Evolutionary conservation across 1,139 yeast species (phyloP).

Genomic region (Entelexis paramagnoliae): DNA sequence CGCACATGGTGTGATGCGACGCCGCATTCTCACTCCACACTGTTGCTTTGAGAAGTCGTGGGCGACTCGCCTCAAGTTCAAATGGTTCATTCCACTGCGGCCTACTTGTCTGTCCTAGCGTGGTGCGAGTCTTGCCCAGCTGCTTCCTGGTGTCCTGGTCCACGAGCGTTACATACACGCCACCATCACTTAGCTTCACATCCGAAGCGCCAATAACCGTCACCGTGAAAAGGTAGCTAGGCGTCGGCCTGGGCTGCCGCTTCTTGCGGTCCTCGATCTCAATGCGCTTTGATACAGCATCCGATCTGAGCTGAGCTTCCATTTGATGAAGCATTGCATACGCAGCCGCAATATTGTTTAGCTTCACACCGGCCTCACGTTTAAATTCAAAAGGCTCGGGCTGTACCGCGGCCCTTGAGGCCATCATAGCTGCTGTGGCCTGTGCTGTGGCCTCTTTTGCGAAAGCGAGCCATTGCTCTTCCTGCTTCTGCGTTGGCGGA

Average conservation of each 20-base stretch:
- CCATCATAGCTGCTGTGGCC: slow-evolving; percentile 24
- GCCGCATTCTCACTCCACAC: slow-evolving; percentile 62
- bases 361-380: slow-evolving; percentile 58
- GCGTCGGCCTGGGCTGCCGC: slow-evolving; percentile 26
- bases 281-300: slow-evolving; percentile 44
- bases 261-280: slow-evolving; percentile 18
- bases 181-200: slow-evolving; percentile 40
- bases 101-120: slow-evolving; percentile 45
- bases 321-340: slow-evolving; percentile 47
- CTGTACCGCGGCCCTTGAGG: slow-evolving; percentile 28
- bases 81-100: slow-evolving; percentile 90
- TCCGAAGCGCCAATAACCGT: slow-evolving; percentile 62
- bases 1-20: slow-evolving; percentile 52
- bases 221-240: slow-evolving; percentile 54
- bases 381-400: slow-evolving; percentile 51
- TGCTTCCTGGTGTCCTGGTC: slow-evolving; percentile 50
- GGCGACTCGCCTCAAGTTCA: slow-evolving; percentile 41
- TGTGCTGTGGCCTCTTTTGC: slow-evolving; percentile 37
- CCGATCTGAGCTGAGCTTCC: slow-evolving; percentile 56
- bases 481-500: slow-evolving; percentile 22
- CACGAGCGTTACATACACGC: slow-evolving; percentile 57
- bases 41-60: slow-evolving; percentile 31
- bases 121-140: slow-evolving; percentile 61
- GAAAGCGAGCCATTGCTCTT: slow-evolving; percentile 34
- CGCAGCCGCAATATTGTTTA: slow-evolving; percentile 60